A percentile compares a stretch with the other conserved stretches of the same genome.
Conservation (phyloP, 768 basidiomycete species). For the Auricularia auricula-judae region DNA sequence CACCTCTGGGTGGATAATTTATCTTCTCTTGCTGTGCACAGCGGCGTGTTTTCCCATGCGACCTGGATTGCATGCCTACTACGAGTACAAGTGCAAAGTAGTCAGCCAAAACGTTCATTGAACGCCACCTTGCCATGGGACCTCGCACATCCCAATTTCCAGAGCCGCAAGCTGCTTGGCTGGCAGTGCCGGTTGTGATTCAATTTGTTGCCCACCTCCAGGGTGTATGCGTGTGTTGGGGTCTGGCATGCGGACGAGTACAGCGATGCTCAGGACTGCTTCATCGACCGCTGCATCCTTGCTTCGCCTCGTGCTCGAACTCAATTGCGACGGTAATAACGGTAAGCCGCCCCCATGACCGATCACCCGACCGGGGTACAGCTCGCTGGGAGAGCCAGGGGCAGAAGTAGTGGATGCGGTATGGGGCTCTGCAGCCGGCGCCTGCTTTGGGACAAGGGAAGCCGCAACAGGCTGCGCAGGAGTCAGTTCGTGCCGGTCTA, state of each 20-base stretch:
- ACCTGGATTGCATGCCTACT: neutral
- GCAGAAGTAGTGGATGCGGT: too few species aligned
- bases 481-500: too few species aligned
- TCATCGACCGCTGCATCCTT: neutral
- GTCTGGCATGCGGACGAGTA: neutral
- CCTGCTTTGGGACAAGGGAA: too few species aligned
- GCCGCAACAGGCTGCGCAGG: too few species aligned
- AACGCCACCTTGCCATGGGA: neutral
- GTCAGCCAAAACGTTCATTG: neutral
- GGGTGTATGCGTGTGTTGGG: neutral
- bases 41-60: neutral
- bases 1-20: neutral
- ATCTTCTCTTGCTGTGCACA: neutral
- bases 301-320: neutral
- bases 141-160: neutral
- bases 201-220: neutral
- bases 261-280: neutral
- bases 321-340: neutral
- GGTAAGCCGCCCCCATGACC: too few species aligned
- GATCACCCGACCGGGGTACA: too few species aligned
- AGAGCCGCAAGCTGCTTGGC: neutral
- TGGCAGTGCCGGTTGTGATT: neutral
- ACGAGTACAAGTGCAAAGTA: neutral
- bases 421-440: too few species aligned
- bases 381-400: too few species aligned